Evolutionary conservation across 2,329 filamentous ascomycete genomes (phyloP).

Genomic region (Nakataea oryzae): DNA sequence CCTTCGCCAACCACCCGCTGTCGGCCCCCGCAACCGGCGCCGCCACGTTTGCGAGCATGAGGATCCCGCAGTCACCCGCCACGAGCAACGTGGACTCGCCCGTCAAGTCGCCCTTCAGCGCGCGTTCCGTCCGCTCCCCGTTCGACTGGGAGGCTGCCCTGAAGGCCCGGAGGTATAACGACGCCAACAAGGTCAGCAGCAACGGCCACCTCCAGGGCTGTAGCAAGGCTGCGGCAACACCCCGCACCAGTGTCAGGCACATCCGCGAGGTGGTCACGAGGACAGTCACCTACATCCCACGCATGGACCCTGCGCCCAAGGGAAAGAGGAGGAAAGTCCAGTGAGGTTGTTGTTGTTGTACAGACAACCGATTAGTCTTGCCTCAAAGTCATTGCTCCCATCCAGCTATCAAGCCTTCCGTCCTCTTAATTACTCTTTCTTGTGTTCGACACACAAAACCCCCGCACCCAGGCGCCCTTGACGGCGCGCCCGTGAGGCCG

Average conservation of each 20-base stretch:
- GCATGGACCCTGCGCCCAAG: constrained; percentile 81
- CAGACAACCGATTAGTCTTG: not conserved
- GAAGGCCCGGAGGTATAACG: constrained; percentile 52
- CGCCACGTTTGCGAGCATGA: constrained; percentile 54
- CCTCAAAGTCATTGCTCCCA: not conserved
- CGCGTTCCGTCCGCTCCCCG: constrained; percentile 53
- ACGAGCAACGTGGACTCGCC: constrained; percentile 61
- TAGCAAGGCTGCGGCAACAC: constrained; percentile 37
- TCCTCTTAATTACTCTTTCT: not conserved
- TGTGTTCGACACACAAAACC: not conserved
- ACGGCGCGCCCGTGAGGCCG: not conserved
- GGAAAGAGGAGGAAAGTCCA: constrained; percentile 78
- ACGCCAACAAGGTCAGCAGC: constrained; percentile 29
- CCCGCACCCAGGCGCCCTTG: not conserved
- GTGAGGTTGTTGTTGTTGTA: constrained; percentile 11
- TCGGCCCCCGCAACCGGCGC: constrained; percentile 50
- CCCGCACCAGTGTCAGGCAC: constrained; percentile 53
- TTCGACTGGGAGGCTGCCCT: constrained; percentile 70
- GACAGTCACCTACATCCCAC: constrained; percentile 81
- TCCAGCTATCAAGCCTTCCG: not conserved
- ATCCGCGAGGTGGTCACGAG: constrained; percentile 89
- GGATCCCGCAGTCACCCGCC: constrained; percentile 66
- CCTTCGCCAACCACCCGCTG: constrained; percentile 44
- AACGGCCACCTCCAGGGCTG: constrained; percentile 16
- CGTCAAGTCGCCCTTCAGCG: constrained; percentile 65